Evolutionary conservation across 805 yeast species (phyloP).

Genomic region (Wickerhamiella spandovensis): DNA sequence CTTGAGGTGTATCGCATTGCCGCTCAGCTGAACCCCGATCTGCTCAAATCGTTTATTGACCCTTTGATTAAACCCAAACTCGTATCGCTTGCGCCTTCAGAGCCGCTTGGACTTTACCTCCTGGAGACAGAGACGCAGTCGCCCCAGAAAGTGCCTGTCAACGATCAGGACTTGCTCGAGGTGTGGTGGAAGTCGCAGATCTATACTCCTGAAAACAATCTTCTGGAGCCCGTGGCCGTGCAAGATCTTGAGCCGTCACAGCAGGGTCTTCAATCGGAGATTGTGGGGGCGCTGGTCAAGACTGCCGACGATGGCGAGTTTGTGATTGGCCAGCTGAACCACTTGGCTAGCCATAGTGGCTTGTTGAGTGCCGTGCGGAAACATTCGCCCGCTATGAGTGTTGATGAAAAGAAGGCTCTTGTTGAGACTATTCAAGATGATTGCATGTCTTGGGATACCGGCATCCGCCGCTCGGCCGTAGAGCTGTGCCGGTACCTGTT

Average conservation of each 20-base stretch:
- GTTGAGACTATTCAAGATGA: background rate
- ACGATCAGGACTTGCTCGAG: constrained; percentile 3
- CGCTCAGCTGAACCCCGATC: constrained; percentile 6
- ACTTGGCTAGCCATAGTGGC: background rate
- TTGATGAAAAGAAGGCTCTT: background rate
- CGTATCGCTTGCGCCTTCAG: background rate
- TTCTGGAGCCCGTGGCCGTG: background rate
- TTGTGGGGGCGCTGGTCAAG: background rate
- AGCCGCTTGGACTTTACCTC: background rate
- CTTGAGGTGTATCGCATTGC: constrained; percentile 13
- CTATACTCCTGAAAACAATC: background rate
- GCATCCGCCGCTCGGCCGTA: constrained; percentile 10
- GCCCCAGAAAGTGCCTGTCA: background rate
- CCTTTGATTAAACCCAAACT: constrained; percentile 2
- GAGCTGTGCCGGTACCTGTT: constrained; percentile 3
- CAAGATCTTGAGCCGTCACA: background rate
- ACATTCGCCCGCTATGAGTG: background rate
- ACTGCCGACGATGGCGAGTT: background rate
- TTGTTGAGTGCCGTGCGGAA: background rate
- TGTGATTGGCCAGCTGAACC: background rate
- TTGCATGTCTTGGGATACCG: constrained; percentile 12
- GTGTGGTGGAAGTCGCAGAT: constrained; percentile 8
- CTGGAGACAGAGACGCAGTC: background rate
- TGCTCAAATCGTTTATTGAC: constrained; percentile 9
- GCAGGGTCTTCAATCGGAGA: background rate